Evolutionary conservation across 768 basidiomycete genomes (phyloP).

Genomic region (Chalciporus chontae): DNA sequence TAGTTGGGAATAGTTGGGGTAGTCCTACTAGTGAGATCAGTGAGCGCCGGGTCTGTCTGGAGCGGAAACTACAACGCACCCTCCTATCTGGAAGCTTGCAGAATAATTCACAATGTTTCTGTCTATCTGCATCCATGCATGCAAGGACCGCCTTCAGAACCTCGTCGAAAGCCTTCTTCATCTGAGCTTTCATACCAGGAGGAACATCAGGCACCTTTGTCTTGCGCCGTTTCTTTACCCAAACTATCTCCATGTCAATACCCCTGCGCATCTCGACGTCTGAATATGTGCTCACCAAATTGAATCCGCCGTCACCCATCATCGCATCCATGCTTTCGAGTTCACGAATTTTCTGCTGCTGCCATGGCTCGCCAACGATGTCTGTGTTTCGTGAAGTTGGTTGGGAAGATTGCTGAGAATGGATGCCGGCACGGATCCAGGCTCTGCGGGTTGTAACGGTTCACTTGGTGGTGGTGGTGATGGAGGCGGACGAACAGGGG

Average conservation of each 20-base stretch:
- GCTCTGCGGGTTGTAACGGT: constrained; percentile 27
- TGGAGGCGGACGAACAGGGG: constrained; percentile 54
- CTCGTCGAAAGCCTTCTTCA: constrained; percentile 82
- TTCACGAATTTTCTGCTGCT: constrained; percentile 88
- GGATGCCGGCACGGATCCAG: constrained; percentile 23
- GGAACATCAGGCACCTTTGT: constrained; percentile 59
- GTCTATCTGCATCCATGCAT: constrained; percentile 68
- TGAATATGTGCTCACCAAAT: constrained; percentile 44
- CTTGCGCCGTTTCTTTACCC: constrained; percentile 78
- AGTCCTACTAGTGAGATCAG: constrained; percentile 49
- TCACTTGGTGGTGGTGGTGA: constrained; percentile 18
- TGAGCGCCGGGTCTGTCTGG: constrained; percentile 12
- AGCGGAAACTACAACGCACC: constrained; percentile 33
- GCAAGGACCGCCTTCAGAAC: constrained; percentile 70
- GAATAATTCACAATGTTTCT: constrained; percentile 85
- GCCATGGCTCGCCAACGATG: constrained; percentile 69
- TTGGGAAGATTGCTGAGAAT: constrained; percentile 64
- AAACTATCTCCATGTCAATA: neutral
- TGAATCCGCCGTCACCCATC: constrained; percentile 72
- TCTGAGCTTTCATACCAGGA: constrained; percentile 59
- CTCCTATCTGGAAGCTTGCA: constrained; percentile 78
- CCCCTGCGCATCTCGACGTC: neutral
- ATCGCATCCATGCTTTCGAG: constrained; percentile 77
- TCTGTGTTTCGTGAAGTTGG: constrained; percentile 83
- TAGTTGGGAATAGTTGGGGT: constrained; percentile 89